These are phyloP conservation scores for Anaeramoeba flamelloides DNA, from an alignment of 78 protist genomes.

Conservation along the genomic window DNA sequence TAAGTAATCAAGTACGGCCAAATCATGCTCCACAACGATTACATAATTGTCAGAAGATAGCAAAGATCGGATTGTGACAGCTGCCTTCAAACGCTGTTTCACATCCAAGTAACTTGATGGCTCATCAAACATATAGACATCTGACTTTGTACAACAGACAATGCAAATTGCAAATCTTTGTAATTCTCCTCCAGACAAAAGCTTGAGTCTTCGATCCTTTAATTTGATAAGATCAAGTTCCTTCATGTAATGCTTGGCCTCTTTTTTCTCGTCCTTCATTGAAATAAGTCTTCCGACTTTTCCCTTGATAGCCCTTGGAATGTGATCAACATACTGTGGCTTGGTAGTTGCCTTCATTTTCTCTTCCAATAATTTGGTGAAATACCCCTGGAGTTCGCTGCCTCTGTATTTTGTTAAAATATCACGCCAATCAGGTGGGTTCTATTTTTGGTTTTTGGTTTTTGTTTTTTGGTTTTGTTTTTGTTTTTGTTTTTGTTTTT, in stretches of 20 bases:
- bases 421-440: constrained; percentile 93
- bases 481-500: too few species aligned
- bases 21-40: constrained; percentile 98
- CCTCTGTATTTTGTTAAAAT: constrained; percentile 92
- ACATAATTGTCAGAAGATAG: constrained; percentile 41
- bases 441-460: too few species aligned
- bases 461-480: too few species aligned
- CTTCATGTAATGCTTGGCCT: constrained; percentile 25
- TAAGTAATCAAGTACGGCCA: constrained; percentile 92
- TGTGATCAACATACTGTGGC: constrained; percentile 97
- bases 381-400: constrained; percentile 89
- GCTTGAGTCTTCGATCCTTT: constrained; percentile 46
- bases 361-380: constrained; percentile 79
- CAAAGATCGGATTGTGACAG: constrained; percentile 68
- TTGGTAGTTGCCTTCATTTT: constrained; percentile 73
- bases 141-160: constrained; percentile 33
- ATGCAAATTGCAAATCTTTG: constrained; percentile 94
- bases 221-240: constrained; percentile 49
- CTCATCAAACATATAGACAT: constrained; percentile 95
- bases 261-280: constrained; percentile 28
- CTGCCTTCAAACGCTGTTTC: constrained; percentile 93
- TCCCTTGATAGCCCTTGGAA: constrained; percentile 79
- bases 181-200: constrained; percentile 96
- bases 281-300: constrained; percentile 3
- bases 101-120: constrained; percentile 97